Percentiles rank a stretch among this genome's conserved stretches.
phyloP scores from a whole-genome alignment of 2,329 filamentous ascomycete genomes.

The Tolypocladium tropicale region DNA sequence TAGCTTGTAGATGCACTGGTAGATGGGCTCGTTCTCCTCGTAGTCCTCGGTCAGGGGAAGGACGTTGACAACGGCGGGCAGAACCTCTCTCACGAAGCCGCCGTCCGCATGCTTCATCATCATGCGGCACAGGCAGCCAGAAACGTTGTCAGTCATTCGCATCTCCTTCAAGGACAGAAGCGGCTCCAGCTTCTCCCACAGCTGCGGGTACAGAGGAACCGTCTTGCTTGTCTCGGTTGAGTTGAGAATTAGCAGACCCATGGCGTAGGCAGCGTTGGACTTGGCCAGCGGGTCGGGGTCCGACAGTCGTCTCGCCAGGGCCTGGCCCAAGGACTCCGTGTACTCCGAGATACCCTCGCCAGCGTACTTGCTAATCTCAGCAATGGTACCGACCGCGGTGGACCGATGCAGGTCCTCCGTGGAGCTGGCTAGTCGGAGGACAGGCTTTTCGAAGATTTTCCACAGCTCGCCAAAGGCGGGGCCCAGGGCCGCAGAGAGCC shows the following conservation, averaged over 20 bases:
- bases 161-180: slow-evolving; percentile 69
- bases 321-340: slow-evolving; percentile 65
- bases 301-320: slow-evolving; percentile 74
- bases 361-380: slow-evolving; percentile 83
- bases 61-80: slow-evolving; percentile 68
- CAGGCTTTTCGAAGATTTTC: slow-evolving; percentile 91
- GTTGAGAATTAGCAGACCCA: slow-evolving; percentile 74
- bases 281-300: slow-evolving; percentile 89
- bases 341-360: slow-evolving; percentile 70
- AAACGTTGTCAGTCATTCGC: slow-evolving; percentile 83
- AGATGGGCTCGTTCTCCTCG: slow-evolving; percentile 93
- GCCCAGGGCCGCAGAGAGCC: slow-evolving; percentile 73
- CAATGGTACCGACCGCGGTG: slow-evolving; percentile 82
- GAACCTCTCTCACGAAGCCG: slow-evolving; percentile 69
- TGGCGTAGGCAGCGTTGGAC: slow-evolving; percentile 89
- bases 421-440: slow-evolving; percentile 80
- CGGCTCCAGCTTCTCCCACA: slow-evolving; percentile 79
- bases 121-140: slow-evolving; percentile 85
- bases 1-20: slow-evolving; percentile 78
- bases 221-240: slow-evolving; percentile 60
- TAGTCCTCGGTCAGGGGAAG: slow-evolving; percentile 88
- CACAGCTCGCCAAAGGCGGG: slow-evolving; percentile 75
- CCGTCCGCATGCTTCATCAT: slow-evolving; percentile 79
- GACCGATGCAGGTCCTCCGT: slow-evolving; percentile 81
- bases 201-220: slow-evolving; percentile 65